Evolutionary conservation across 148 eudicot species (phyloP).

Genomic region (Nepenthes gracilis): DNA sequence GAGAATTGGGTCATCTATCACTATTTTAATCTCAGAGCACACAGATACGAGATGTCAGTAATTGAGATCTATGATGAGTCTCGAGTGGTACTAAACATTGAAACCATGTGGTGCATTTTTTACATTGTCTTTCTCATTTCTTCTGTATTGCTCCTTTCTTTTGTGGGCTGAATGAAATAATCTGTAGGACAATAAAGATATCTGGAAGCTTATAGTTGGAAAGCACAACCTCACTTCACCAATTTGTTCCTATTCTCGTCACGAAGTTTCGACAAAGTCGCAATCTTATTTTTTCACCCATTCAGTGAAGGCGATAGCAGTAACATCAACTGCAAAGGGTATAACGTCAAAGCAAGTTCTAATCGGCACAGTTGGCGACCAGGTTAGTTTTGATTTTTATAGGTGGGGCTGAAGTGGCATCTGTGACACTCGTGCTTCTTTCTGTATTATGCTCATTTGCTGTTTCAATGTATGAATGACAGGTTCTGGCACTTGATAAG

Average conservation of each 20-base stretch:
- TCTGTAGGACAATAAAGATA: slow-evolving; percentile 83
- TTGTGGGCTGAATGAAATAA: slow-evolving; percentile 5
- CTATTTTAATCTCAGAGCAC: slow-evolving; percentile 93
- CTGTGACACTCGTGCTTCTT: background rate
- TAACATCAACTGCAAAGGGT: slow-evolving; percentile 90
- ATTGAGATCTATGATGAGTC: slow-evolving; percentile 96
- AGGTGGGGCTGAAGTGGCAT: background rate
- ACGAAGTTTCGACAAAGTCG: slow-evolving; percentile 73
- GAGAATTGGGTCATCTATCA: slow-evolving; percentile 99
- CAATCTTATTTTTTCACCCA: slow-evolving; percentile 94
- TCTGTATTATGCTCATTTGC: background rate
- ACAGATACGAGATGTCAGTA: slow-evolving; percentile 97
- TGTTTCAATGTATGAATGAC: slow-evolving; percentile 11
- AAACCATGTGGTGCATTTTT: slow-evolving; percentile 2
- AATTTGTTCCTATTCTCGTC: slow-evolving; percentile 86
- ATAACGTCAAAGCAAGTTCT: slow-evolving; percentile 91
- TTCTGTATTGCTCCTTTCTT: background rate
- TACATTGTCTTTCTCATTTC: background rate
- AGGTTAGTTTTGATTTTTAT: slow-evolving; percentile 39
- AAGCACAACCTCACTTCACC: slow-evolving; percentile 96
- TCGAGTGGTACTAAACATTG: slow-evolving; percentile 61
- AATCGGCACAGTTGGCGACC: slow-evolving; percentile 93
- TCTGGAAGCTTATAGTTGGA: slow-evolving; percentile 83
- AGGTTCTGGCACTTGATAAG: slow-evolving; percentile 99
- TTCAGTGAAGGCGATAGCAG: slow-evolving; percentile 73